phyloP scores from a whole-genome alignment of 2,329 filamentous ascomycete species.

The Cytospora mali region DNA sequence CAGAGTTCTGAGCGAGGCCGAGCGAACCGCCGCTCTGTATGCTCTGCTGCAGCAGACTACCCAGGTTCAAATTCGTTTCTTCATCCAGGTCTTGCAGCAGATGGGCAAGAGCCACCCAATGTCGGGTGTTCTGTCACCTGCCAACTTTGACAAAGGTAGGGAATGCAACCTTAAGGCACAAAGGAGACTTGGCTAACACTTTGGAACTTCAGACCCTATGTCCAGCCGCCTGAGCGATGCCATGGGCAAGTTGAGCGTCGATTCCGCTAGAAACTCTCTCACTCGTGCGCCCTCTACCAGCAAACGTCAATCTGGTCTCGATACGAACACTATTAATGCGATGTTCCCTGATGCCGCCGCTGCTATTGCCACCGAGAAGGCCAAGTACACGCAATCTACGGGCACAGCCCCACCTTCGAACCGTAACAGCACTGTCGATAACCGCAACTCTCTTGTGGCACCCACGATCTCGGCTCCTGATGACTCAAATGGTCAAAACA shows the following conservation, averaged over 20 bases:
- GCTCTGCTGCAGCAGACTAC: conserved; percentile 97
- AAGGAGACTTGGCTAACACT: conserved; percentile 15
- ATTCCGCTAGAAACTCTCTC: conserved; percentile 84
- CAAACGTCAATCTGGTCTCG: conserved; percentile 94
- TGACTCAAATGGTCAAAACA: conserved; percentile 64
- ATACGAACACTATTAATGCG: conserved; percentile 90
- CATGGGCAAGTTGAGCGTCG: conserved; percentile 92
- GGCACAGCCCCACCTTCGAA: conserved; percentile 89
- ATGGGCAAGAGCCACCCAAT: conserved; percentile 99
- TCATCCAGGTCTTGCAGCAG: conserved; percentile 97
- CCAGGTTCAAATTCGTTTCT: conserved; percentile 98
- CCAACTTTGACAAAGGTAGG: conserved; percentile 94
- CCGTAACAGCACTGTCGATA: conserved; percentile 84
- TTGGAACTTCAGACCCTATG: conserved; percentile 78
- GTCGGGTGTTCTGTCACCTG: conserved; percentile 91
- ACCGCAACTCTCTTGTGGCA: conserved; percentile 72
- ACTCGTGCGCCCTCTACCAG: conserved; percentile 76
- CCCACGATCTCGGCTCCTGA: conserved; percentile 74
- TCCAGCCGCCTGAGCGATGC: conserved; percentile 93
- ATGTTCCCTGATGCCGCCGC: conserved; percentile 99
- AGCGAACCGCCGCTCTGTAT: conserved; percentile 93
- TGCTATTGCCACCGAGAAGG: conserved; percentile 98
- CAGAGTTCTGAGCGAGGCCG: conserved; percentile 92
- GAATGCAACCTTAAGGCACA: conserved; percentile 8
- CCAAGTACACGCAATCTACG: conserved; percentile 94